Base-by-base conservation (phyloP, 148 eudicot genomes). In the Chenopodium berlandieri region DNA sequence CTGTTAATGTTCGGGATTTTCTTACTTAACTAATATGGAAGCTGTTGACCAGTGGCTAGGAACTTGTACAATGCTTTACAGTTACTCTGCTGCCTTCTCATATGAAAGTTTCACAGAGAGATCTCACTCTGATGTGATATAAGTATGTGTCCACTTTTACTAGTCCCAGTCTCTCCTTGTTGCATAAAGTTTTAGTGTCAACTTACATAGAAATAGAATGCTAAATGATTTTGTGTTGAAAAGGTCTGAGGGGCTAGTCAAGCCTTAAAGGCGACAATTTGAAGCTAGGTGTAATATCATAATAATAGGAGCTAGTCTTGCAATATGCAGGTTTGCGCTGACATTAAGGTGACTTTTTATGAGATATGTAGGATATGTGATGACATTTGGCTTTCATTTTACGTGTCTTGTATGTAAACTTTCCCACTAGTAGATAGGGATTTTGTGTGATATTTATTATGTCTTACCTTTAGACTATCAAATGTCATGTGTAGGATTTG, bases 191-290 rank as follows among this genome's bases (percentile, higher is more conserved):
- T 34, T 8, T 27, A 22, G 66, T 75, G n/a, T n/a, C 71, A 54
- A 30, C 58, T 10, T 54, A 47, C 12, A 47, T 64, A n/a, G 17
- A 25, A 27, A 47, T 64, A n/a, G 17, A 25, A 27, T 60, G 47
- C 27, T 31, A 66, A 66, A 31, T 30, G 32, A 50, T 12, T 52
- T 65, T 23, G 60, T 54, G 19, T 34, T 34, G 11, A 12, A 27
- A 71, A 54, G 80, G 25, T 76, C 16, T 46, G 16, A 44, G 63
- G 71, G 72, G 81, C 52, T 73, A 63, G 71, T 52, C 13, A 71
- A 12, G 16, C 17, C 16, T 52, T 8, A 71, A 74, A 12, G 16
- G 60, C 16, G 64, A 60, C 27, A 60, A 1, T 19, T 54, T 78
- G 52, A 62, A 20, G 31, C 63, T 14, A 22, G 52, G 12, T 14